phyloP scores from a whole-genome alignment of 2,329 filamentous ascomycete genomes.

The Xylariaceae sp. region DNA sequence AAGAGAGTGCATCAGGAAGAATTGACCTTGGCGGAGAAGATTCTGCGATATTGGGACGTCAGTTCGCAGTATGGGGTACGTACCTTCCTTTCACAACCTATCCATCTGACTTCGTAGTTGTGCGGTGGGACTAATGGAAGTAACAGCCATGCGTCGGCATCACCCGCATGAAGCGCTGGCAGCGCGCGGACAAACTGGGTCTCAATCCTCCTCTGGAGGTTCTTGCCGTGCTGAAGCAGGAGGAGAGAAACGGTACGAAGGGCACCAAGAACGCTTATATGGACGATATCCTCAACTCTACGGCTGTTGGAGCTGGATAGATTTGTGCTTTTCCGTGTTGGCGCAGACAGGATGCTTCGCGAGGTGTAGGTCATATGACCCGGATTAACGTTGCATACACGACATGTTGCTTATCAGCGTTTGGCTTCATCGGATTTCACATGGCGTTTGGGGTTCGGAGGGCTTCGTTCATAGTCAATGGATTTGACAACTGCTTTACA shows the following conservation, averaged over 20 bases:
- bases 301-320: constrained; percentile 34
- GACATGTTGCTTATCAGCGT: constrained; percentile 8
- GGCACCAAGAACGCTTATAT: constrained; percentile 67
- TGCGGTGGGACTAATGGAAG: background rate
- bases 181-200: constrained; percentile 75
- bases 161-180: constrained; percentile 77
- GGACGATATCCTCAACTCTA: constrained; percentile 60
- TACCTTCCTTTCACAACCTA: constrained; percentile 27
- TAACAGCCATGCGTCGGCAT: constrained; percentile 83
- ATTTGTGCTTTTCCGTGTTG: background rate
- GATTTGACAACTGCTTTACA: constrained; percentile 1
- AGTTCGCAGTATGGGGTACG: constrained; percentile 87
- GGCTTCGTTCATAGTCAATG: constrained; percentile 2
- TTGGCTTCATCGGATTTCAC: constrained; percentile 8
- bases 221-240: constrained; percentile 74
- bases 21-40: constrained; percentile 72
- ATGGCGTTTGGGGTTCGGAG: constrained; percentile 16
- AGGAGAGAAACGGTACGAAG: constrained; percentile 54
- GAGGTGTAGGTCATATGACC: constrained; percentile 2
- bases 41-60: constrained; percentile 88
- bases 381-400: constrained; percentile 6
- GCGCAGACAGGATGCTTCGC: background rate
- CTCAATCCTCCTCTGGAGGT: constrained; percentile 89
- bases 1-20: constrained; percentile 74
- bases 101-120: background rate